Evolutionary conservation across 768 basidiomycete species (phyloP).

Genomic region (Zangia roseola): DNA sequence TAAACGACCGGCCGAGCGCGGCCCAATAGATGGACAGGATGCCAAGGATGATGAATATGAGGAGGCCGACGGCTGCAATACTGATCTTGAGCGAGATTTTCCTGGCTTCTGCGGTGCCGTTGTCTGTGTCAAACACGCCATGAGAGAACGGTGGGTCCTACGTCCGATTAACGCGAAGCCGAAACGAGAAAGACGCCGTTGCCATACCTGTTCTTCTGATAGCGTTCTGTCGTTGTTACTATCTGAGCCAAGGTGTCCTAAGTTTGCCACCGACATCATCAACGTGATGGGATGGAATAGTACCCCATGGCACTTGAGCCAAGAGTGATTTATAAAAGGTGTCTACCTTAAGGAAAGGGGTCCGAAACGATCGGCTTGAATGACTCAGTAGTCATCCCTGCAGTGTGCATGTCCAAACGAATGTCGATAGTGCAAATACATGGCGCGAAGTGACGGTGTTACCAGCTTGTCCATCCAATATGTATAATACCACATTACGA

Average conservation of each 20-base stretch:
- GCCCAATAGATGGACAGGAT: conserved; percentile 64
- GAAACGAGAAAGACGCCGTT: background rate
- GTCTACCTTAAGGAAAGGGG: conserved; percentile 1
- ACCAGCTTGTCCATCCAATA: conserved; percentile 31
- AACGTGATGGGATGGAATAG: background rate
- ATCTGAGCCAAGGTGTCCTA: conserved; percentile 1
- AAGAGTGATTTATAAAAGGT: conserved; percentile 17
- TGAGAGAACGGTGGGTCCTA: conserved; percentile 31
- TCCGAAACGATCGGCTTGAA: no score
- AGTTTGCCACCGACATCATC: conserved; percentile 2
- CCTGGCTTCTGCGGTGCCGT: conserved; percentile 32
- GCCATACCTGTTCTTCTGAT: conserved; percentile 11
- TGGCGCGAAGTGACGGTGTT: conserved; percentile 13
- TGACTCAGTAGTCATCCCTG: background rate
- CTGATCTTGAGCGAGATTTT: conserved; percentile 42
- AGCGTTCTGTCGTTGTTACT: background rate
- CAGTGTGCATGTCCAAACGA: conserved; percentile 18
- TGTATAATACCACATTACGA: conserved; percentile 32
- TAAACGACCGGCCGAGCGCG: conserved; percentile 45
- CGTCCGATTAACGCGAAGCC: conserved; percentile 4
- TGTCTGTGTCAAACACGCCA: conserved; percentile 28
- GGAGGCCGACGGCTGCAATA: conserved; percentile 32
- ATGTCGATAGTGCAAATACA: conserved; percentile 27
- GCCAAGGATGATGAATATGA: conserved; percentile 45
- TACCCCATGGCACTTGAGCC: background rate